These are phyloP conservation scores for Avena insularis DNA, from an alignment of 176 grass and related monocot genomes.

Conservation along the genomic window DNA sequence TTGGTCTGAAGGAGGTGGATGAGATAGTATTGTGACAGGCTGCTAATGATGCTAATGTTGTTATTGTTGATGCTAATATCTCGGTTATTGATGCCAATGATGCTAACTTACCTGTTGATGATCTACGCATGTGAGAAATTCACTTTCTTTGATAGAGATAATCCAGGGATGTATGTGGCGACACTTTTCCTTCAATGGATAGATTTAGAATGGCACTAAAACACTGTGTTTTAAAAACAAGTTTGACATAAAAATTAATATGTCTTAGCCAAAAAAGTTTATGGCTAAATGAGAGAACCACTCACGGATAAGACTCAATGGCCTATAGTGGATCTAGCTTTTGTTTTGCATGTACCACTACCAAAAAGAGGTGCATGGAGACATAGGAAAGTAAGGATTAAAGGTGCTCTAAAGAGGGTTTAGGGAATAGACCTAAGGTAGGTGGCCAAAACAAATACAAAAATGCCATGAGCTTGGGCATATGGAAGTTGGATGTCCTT, in stretches of 20 bases:
- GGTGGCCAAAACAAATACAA: neutral
- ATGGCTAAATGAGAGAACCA: neutral
- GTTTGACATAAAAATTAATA: too few species aligned
- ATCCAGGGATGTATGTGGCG: neutral
- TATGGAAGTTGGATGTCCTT: neutral
- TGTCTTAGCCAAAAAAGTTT: neutral
- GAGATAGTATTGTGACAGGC: neutral
- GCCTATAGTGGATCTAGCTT: neutral
- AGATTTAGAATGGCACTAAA: neutral
- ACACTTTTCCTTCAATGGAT: neutral
- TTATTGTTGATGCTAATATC: neutral
- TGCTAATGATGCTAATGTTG: neutral
- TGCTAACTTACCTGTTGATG: neutral
- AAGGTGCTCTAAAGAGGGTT: neutral
- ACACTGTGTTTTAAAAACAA: slow-evolving; percentile 12
- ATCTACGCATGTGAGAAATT: too few species aligned
- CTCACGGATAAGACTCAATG: neutral
- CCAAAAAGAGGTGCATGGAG: neutral
- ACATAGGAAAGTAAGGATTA: neutral
- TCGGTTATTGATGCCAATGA: neutral
- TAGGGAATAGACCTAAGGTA: neutral
- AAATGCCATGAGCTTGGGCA: neutral
- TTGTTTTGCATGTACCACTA: neutral
- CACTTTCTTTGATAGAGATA: neutral
- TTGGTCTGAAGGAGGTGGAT: neutral